Evolutionary conservation across 208 protist species (phyloP).

Genomic region (Lotmaria passim): DNA sequence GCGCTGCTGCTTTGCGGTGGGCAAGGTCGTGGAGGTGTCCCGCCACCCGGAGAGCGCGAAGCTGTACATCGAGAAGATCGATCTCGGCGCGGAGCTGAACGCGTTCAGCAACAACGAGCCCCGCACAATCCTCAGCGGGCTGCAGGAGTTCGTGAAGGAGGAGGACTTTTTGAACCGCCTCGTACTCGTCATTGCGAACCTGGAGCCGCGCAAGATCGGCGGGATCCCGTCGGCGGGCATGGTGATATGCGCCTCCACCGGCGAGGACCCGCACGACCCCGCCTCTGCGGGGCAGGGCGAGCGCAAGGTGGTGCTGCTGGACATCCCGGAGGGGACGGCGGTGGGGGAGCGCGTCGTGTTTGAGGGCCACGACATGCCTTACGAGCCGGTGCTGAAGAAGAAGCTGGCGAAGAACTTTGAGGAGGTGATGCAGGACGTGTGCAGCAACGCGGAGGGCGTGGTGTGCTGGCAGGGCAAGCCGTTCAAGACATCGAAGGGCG

Average conservation of each 20-base stretch:
- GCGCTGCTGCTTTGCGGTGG: slow-evolving; percentile 84
- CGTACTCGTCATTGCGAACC: slow-evolving; percentile 92
- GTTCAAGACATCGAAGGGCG: slow-evolving; percentile 68
- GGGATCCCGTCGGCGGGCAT: slow-evolving; percentile 92
- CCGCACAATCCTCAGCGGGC: slow-evolving; percentile 91
- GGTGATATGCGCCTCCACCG: slow-evolving; percentile 91
- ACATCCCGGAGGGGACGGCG: slow-evolving; percentile 82
- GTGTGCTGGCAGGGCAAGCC: slow-evolving; percentile 74
- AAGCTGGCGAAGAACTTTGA: slow-evolving; percentile 93
- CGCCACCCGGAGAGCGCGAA: slow-evolving; percentile 90
- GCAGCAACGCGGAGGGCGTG: slow-evolving; percentile 71
- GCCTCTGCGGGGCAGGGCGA: slow-evolving; percentile 45
- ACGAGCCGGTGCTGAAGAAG: slow-evolving; percentile 88
- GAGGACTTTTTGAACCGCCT: slow-evolving; percentile 84
- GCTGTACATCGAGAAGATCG: slow-evolving; percentile 95
- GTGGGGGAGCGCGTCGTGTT: slow-evolving; percentile 91
- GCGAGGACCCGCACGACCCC: slow-evolving; percentile 53
- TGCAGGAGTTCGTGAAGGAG: slow-evolving; percentile 85
- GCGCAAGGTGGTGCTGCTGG: slow-evolving; percentile 80
- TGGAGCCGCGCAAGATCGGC: slow-evolving; percentile 93
- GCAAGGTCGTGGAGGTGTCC: slow-evolving; percentile 86
- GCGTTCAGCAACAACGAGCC: slow-evolving; percentile 60
- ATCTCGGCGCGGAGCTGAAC: slow-evolving; percentile 88
- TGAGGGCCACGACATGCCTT: slow-evolving; percentile 77
- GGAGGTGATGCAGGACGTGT: slow-evolving; percentile 76